These are phyloP conservation scores for Suillus lakei DNA, from an alignment of 768 basidiomycete genomes.

Conservation along the genomic window DNA sequence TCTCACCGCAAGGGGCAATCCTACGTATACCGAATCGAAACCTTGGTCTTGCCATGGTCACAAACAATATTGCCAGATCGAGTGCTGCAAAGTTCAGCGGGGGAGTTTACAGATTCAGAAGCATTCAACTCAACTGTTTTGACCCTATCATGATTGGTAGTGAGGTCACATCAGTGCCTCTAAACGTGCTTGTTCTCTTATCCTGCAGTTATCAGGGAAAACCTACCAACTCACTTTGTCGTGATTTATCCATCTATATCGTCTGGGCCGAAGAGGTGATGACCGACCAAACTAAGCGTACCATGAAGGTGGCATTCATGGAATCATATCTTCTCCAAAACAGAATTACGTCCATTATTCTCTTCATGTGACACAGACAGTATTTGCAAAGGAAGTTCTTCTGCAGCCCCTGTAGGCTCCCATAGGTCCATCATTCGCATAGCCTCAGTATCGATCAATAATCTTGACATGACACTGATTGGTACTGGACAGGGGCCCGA, in stretches of 20 bases:
- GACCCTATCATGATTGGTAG: not conserved
- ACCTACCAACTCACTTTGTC: not conserved
- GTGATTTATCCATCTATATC: not conserved
- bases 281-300: not conserved
- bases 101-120: not conserved
- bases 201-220: not conserved
- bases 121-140: not conserved
- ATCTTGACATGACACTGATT: not conserved
- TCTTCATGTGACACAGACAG: not conserved
- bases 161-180: not conserved
- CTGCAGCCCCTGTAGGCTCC: not conserved
- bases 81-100: not conserved
- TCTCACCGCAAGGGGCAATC: not conserved
- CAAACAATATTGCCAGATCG: not conserved
- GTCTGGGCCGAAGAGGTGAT: not conserved
- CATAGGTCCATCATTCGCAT: not conserved
- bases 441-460: not conserved
- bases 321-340: not conserved
- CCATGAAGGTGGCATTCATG: not conserved
- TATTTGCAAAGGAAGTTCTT: not conserved
- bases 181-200: not conserved
- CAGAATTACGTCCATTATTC: not conserved
- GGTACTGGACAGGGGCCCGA: not conserved
- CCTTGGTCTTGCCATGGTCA: not conserved
- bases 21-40: not conserved